These are phyloP conservation scores for Termitomyces sp. DNA, from an alignment of 1,284 basidiomycete species.

Conservation along the genomic window DNA sequence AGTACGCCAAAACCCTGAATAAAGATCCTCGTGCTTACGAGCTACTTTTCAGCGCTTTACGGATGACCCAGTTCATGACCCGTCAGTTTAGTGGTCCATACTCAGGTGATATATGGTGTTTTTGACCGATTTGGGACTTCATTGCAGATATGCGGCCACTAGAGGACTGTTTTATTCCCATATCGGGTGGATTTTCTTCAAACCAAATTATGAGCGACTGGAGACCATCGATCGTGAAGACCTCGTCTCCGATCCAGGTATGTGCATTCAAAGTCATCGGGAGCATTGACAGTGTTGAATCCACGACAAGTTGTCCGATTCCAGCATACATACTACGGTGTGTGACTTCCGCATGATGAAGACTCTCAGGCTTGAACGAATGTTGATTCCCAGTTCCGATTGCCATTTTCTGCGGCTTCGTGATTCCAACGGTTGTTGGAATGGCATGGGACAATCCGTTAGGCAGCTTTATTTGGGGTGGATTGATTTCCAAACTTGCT, in stretches of 20 bases:
- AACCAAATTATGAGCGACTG: slow-evolving; percentile 64
- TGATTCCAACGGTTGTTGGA: slow-evolving; percentile 52
- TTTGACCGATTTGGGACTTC: neutral
- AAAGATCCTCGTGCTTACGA: neutral
- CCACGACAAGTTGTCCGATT: neutral
- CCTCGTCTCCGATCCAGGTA: slow-evolving; percentile 67
- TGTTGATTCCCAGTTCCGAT: slow-evolving; percentile 21
- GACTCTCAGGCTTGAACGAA: neutral
- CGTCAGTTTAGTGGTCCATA: neutral
- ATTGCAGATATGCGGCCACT: slow-evolving; percentile 62
- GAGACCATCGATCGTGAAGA: slow-evolving; percentile 64
- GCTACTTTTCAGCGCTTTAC: neutral
- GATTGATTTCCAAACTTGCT: slow-evolving; percentile 39
- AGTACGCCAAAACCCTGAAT: neutral
- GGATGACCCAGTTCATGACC: slow-evolving; percentile 2
- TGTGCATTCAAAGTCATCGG: slow-evolving; percentile 24
- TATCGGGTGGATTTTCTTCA: slow-evolving; percentile 83
- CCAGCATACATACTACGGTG: neutral
- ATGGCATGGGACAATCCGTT: slow-evolving; percentile 53
- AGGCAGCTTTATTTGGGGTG: slow-evolving; percentile 68
- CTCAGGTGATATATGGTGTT: neutral
- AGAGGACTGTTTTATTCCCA: slow-evolving; percentile 71
- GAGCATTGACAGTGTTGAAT: neutral
- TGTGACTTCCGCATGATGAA: neutral
- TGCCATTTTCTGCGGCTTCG: slow-evolving; percentile 56